Conservation (phyloP, 345 rosid species). For the Gynandropsis gynandra region DNA sequence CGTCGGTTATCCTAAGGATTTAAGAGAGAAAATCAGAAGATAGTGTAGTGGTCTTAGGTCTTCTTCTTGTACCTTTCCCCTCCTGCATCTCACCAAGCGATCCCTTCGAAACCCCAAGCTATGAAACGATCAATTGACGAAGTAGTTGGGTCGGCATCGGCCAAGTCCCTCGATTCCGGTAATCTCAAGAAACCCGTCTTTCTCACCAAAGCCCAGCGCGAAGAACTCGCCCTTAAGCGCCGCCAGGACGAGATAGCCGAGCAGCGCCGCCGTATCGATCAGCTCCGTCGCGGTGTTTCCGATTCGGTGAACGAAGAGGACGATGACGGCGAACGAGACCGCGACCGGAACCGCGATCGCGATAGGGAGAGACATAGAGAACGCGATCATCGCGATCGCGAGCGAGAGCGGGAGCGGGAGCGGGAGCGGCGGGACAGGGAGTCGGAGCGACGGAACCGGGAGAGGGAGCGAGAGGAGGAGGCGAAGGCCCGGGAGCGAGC, state of each 20-base stretch:
- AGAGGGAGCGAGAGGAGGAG: slow-evolving; percentile 64
- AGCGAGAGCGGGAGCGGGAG: slow-evolving; percentile 34
- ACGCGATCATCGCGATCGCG: slow-evolving; percentile 29
- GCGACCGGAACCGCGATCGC: slow-evolving; percentile 19
- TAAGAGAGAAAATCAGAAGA: background rate
- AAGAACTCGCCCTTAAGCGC: slow-evolving; percentile 72
- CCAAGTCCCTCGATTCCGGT: slow-evolving; percentile 20
- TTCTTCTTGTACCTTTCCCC: slow-evolving; percentile 29
- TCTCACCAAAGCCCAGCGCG: slow-evolving; percentile 55
- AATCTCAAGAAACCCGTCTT: slow-evolving; percentile 42
- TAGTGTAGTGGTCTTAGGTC: background rate
- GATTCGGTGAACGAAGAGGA: slow-evolving; percentile 21
- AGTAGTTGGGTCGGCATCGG: slow-evolving; percentile 18
- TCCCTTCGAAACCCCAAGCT: background rate
- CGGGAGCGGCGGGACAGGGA: slow-evolving; percentile 45
- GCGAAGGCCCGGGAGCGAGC: slow-evolving; percentile 55
- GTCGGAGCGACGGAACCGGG: slow-evolving; percentile 35
- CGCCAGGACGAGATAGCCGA: slow-evolving; percentile 58
- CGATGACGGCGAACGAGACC: slow-evolving; percentile 29
- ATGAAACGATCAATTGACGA: slow-evolving; percentile 43
- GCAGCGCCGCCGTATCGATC: slow-evolving; percentile 36
- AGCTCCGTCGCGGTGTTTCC: slow-evolving; percentile 17
- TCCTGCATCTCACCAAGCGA: slow-evolving; percentile 58
- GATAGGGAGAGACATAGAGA: slow-evolving; percentile 23
- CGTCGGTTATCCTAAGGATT: too few relatives aligned